A percentile compares a stretch with the other conserved stretches of the same genome.
Conservation (phyloP, 768 basidiomycete genomes). For the Sporobolomyces phaffii region DNA sequence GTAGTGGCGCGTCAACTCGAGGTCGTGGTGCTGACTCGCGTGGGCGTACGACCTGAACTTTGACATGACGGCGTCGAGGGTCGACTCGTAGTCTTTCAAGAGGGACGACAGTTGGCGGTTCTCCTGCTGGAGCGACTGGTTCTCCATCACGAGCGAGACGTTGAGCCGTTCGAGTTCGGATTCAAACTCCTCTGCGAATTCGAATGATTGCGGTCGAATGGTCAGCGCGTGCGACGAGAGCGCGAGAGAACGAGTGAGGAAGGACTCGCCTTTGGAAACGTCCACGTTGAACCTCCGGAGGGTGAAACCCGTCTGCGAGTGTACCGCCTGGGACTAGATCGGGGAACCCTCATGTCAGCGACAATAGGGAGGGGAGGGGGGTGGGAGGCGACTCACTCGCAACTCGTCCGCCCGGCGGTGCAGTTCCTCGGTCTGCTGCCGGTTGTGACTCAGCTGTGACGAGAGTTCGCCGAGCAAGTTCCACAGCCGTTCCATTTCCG, state of each 20-base stretch:
- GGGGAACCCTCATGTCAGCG: slow-evolving; percentile 6
- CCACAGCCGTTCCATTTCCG: slow-evolving; percentile 68
- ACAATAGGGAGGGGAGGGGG: background rate
- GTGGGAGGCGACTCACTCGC: slow-evolving; percentile 56
- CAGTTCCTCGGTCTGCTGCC: slow-evolving; percentile 63
- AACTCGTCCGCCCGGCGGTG: slow-evolving; percentile 64
- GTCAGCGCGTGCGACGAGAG: no score
- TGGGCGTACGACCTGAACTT: slow-evolving; percentile 86
- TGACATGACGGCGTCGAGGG: slow-evolving; percentile 91
- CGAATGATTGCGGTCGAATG: no score
- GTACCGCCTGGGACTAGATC: slow-evolving; percentile 59
- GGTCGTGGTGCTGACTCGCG: slow-evolving; percentile 85
- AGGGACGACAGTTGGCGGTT: slow-evolving; percentile 86
- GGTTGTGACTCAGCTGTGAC: slow-evolving; percentile 74
- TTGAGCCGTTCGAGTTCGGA: slow-evolving; percentile 86
- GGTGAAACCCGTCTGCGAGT: slow-evolving; percentile 66
- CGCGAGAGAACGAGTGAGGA: slow-evolving; percentile 7
- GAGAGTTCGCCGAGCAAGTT: slow-evolving; percentile 72
- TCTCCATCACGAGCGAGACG: slow-evolving; percentile 85
- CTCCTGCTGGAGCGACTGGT: slow-evolving; percentile 83
- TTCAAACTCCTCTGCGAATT: slow-evolving; percentile 64
- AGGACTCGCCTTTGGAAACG: slow-evolving; percentile 64
- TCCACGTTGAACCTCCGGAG: slow-evolving; percentile 81
- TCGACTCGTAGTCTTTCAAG: slow-evolving; percentile 88
- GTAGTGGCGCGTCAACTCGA: slow-evolving; percentile 81